A percentile compares a stretch with the other conserved stretches of the same genome.
phyloP scores from a whole-genome alignment of 2,329 filamentous ascomycete genomes.

The Arthrobotrys entomopaga region DNA sequence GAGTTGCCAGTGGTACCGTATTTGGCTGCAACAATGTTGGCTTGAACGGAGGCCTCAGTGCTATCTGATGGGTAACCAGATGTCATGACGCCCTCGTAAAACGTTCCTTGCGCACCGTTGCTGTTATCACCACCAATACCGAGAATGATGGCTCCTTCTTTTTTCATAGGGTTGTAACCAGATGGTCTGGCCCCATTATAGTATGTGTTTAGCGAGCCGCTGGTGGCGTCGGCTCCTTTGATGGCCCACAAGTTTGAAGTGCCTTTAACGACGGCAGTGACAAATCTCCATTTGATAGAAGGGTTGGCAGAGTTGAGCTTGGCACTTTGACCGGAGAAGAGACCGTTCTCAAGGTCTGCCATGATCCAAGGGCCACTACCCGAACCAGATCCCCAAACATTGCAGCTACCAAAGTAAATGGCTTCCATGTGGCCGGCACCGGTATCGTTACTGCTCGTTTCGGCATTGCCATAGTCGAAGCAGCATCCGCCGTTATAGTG shows the following conservation, averaged over 20 bases:
- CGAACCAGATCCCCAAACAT: conserved; percentile 68
- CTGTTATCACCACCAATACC: conserved; percentile 77
- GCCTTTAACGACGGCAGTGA: conserved; percentile 70
- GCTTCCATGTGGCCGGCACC: conserved; percentile 76
- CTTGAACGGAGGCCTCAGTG: conserved; percentile 70
- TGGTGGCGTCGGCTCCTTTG: conserved; percentile 69
- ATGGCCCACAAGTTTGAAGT: conserved; percentile 69
- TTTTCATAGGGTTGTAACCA: conserved; percentile 72
- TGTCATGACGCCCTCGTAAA: conserved; percentile 75
- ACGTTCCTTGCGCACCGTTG: conserved; percentile 70
- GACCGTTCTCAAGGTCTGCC: conserved; percentile 74
- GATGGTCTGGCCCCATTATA: conserved; percentile 69
- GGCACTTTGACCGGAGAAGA: conserved; percentile 69
- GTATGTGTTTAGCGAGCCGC: conserved; percentile 69
- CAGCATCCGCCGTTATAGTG: conserved; percentile 70
- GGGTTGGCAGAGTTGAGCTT: conserved; percentile 67
- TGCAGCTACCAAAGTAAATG: conserved; percentile 72
- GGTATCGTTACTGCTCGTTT: conserved; percentile 67
- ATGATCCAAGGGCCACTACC: conserved; percentile 74
- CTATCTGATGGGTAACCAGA: conserved; percentile 70
- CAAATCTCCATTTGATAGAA: conserved; percentile 68
- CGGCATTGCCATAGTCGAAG: conserved; percentile 71
- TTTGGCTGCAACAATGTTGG: conserved; percentile 70
- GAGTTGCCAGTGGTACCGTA: conserved; percentile 61
- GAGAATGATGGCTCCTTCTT: conserved; percentile 74